Conservation (phyloP, 1,284 basidiomycete genomes). For the Cryptococcus sp. region DNA sequence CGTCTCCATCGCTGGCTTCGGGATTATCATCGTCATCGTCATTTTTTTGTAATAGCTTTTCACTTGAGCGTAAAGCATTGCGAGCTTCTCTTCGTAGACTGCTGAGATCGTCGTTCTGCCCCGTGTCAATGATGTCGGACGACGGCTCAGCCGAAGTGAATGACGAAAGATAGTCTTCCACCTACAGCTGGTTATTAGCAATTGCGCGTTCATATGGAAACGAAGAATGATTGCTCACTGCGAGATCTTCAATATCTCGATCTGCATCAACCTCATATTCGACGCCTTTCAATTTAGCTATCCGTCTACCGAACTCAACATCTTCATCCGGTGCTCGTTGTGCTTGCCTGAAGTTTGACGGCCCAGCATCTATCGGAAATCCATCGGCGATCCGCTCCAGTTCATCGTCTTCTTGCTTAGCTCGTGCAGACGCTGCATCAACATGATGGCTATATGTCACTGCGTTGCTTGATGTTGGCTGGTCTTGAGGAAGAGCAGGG, state of each 20-base stretch:
- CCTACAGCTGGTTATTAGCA: background rate
- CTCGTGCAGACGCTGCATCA: conserved; percentile 8
- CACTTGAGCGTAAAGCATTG: conserved; percentile 6
- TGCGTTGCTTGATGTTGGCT: background rate
- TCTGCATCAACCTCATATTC: background rate
- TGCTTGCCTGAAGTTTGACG: background rate
- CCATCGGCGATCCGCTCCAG: conserved; percentile 33
- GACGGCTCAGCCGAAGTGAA: too few relatives aligned
- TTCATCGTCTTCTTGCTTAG: conserved; percentile 28
- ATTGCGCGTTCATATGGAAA: background rate
- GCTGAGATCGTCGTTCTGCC: too few relatives aligned
- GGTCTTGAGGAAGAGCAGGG: background rate
- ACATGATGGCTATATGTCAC: background rate
- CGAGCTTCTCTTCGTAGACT: conserved; percentile 20
- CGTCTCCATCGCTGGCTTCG: conserved; percentile 7
- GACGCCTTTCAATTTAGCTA: conserved; percentile 16
- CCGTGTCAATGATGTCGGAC: too few relatives aligned
- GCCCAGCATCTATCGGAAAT: background rate
- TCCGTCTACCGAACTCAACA: conserved; percentile 19
- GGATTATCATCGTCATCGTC: background rate
- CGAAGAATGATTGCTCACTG: background rate
- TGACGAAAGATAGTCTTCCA: too few relatives aligned
- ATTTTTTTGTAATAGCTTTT: background rate
- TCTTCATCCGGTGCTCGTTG: conserved; percentile 7
- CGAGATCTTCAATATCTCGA: conserved; percentile 9